Conservation (phyloP, 169 alveolate genomes). For the Eimeria praecox region DNA sequence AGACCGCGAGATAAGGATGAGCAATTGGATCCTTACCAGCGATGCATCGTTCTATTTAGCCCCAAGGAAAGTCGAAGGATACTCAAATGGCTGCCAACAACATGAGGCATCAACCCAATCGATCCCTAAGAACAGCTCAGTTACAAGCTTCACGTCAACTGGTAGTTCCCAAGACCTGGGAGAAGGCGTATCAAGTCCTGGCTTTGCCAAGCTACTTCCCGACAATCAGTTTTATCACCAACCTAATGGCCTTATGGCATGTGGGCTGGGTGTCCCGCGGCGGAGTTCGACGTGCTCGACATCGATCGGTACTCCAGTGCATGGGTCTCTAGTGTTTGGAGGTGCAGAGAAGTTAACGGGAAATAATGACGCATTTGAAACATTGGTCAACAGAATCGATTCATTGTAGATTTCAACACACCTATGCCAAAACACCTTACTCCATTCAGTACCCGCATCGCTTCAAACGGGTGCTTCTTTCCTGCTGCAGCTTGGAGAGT, state of each 20-base stretch:
- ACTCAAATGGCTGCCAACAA: background rate
- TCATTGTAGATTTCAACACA: conserved; percentile 20
- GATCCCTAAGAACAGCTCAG: background rate
- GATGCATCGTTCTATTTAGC: conserved; percentile 28
- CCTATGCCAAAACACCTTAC: background rate
- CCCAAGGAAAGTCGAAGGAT: background rate
- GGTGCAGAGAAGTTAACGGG: conserved; percentile 10
- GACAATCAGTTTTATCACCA: background rate
- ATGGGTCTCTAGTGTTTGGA: background rate
- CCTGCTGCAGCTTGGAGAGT: conserved; percentile 43
- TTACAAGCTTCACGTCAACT: conserved; percentile 1
- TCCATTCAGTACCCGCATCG: background rate
- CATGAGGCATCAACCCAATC: background rate
- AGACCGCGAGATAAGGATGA: conserved; percentile 1
- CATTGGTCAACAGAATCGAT: conserved; percentile 42
- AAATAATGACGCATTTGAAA: background rate
- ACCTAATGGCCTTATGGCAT: background rate
- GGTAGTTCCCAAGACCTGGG: conserved; percentile 37
- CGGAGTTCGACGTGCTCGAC: conserved; percentile 56
- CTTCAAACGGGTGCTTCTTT: conserved; percentile 7
- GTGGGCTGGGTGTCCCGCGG: conserved; percentile 44
- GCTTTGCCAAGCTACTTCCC: conserved; percentile 5
- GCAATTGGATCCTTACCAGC: conserved; percentile 43
- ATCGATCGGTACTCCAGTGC: conserved; percentile 27
- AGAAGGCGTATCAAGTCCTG: conserved; percentile 14